These are phyloP conservation scores for Zygosaccharomyces lentus DNA, from an alignment of 805 yeast species.

Conservation along the genomic window DNA sequence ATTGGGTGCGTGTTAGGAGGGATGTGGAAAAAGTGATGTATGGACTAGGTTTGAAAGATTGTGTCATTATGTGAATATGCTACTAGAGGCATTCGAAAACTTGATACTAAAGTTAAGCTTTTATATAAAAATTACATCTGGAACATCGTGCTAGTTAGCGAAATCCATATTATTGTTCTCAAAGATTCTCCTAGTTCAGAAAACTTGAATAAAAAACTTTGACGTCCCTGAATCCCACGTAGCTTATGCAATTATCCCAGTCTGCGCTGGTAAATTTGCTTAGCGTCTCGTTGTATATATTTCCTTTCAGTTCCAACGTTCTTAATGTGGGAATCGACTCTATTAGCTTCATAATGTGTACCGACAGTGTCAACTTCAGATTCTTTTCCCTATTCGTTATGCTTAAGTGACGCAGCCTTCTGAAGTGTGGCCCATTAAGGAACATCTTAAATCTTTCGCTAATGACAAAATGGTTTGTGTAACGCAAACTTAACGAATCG, in stretches of 20 bases:
- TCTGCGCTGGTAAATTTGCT: constrained; percentile 29
- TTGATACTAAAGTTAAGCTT: background rate
- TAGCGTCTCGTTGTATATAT: constrained; percentile 35
- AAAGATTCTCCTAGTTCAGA: constrained; percentile 14
- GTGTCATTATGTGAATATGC: constrained; percentile 45
- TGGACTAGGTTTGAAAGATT: constrained; percentile 80
- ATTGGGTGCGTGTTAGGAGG: constrained; percentile 71
- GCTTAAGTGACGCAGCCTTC: constrained; percentile 25
- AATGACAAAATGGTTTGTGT: constrained; percentile 34
- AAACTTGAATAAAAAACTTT: constrained; percentile 36
- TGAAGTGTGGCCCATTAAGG: constrained; percentile 26
- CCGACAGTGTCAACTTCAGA: constrained; percentile 33
- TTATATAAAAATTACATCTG: background rate
- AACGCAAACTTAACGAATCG: constrained; percentile 24
- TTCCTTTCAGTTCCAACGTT: constrained; percentile 31
- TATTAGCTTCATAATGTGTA: constrained; percentile 31
- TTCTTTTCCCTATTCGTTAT: constrained; percentile 29
- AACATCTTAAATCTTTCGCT: constrained; percentile 37
- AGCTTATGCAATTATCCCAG: constrained; percentile 27
- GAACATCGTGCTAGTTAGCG: background rate
- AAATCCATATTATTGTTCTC: background rate
- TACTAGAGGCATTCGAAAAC: constrained; percentile 9
- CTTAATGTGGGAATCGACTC: constrained; percentile 33
- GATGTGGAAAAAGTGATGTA: constrained; percentile 94
- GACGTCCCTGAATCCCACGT: constrained; percentile 31